A percentile compares a stretch with the other conserved stretches of the same genome.
Evolutionary conservation across 2,329 filamentous ascomycete species (phyloP).

Genomic region (Aspergillus alliaceus): DNA sequence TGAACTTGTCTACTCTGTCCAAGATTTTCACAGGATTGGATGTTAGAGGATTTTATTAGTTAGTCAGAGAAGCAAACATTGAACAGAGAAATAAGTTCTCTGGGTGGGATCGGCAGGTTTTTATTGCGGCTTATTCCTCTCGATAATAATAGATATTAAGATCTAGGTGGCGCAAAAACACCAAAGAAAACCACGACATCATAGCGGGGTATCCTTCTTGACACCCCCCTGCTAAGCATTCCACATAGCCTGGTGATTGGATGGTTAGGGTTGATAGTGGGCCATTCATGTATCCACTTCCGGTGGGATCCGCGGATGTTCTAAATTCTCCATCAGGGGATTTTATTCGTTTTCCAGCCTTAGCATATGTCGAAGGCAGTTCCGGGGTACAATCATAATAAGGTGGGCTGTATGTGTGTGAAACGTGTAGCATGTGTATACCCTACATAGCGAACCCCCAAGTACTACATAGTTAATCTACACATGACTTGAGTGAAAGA

Average conservation of each 20-base stretch:
- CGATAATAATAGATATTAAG: not conserved
- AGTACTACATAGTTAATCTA: not conserved
- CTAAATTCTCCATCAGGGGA: not conserved
- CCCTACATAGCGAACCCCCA: no score
- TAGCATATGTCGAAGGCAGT: no score
- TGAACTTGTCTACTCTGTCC: not conserved
- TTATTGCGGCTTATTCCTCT: not conserved
- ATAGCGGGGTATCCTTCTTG: not conserved
- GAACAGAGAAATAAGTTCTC: not conserved
- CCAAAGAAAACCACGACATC: not conserved
- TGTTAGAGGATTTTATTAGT: no score
- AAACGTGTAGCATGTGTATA: no score
- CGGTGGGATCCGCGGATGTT: not conserved
- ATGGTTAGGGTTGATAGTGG: not conserved
- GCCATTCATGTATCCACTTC: not conserved
- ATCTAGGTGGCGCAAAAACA: not conserved
- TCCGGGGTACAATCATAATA: no score
- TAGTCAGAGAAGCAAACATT: no score
- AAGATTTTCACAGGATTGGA: no score
- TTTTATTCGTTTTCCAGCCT: not conserved
- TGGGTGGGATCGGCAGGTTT: not conserved
- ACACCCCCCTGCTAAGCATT: not conserved
- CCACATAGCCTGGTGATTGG: not conserved
- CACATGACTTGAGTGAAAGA: no score
- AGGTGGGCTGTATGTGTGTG: not conserved